A percentile compares a stretch with the other conserved stretches of the same genome.
Evolutionary conservation across 169 alveolate genomes (phyloP).

Genomic region (Cryptosporidium tyzzeri): DNA sequence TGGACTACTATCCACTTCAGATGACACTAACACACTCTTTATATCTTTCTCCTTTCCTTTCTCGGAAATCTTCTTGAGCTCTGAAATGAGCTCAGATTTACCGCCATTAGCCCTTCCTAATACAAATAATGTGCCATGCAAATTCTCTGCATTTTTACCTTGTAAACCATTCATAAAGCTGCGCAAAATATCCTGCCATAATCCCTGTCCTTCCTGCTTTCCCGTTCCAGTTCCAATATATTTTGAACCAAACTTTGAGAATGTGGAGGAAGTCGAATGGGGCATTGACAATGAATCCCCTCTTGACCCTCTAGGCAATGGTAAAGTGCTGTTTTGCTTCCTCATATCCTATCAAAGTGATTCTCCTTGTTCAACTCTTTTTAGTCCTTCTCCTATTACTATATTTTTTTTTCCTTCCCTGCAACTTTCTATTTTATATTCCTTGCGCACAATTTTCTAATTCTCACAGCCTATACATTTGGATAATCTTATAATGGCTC

Average conservation of each 20-base stretch:
- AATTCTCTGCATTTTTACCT: background rate
- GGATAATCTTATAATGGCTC: conserved; percentile 18
- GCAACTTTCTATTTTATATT: background rate
- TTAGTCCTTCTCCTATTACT: background rate
- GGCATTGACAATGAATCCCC: conserved; percentile 48
- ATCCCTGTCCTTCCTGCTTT: conserved; percentile 42
- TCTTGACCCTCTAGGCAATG: conserved; percentile 54
- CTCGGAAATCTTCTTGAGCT: conserved; percentile 44
- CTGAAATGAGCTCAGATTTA: conserved; percentile 38
- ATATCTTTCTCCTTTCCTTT: conserved; percentile 9
- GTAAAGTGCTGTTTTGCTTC: conserved; percentile 64
- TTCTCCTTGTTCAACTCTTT: background rate
- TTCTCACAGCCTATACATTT: background rate
- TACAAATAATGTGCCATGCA: conserved; percentile 69
- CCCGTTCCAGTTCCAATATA: conserved; percentile 24
- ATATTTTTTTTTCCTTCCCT: background rate
- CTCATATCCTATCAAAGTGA: conserved; percentile 29
- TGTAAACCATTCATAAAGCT: conserved; percentile 8
- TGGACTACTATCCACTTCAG: conserved; percentile 1
- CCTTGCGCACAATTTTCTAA: background rate
- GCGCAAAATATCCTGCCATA: conserved; percentile 59
- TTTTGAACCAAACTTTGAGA: conserved; percentile 45
- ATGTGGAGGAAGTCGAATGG: conserved; percentile 32
- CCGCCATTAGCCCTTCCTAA: conserved; percentile 57
- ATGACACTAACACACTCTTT: background rate